phyloP scores from a whole-genome alignment of 345 rosid species.

The Acer campestre region DNA sequence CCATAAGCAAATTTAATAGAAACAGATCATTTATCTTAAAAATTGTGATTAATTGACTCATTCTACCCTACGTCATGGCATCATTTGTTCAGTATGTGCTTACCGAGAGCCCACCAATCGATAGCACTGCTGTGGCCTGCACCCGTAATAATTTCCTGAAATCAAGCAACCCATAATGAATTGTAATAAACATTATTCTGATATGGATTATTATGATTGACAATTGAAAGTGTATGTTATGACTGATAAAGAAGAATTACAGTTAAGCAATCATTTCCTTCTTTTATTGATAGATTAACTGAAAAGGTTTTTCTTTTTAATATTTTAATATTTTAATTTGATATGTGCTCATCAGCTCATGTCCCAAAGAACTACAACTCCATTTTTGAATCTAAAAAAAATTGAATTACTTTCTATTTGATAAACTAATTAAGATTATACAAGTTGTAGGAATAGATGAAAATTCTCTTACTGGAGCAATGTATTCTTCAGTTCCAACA shows the following conservation, averaged over 20 bases:
- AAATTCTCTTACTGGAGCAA: slow-evolving; percentile 77
- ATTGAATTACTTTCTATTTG: not conserved
- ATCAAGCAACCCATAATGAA: slow-evolving; percentile 19
- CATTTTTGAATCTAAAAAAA: slow-evolving; percentile 7
- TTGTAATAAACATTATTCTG: not conserved
- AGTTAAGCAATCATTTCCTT: not conserved
- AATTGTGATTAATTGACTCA: too few relatives aligned
- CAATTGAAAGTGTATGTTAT: not conserved
- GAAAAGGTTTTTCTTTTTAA: too few relatives aligned
- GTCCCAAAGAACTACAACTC: not conserved
- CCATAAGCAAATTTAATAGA: too few relatives aligned
- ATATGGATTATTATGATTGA: not conserved
- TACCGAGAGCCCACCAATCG: slow-evolving; percentile 99
- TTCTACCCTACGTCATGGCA: not conserved
- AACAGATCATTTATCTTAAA: too few relatives aligned
- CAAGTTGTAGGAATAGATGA: not conserved
- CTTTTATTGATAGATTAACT: too few relatives aligned
- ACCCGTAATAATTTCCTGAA: slow-evolving; percentile 94
- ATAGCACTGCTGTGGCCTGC: slow-evolving; percentile 87
- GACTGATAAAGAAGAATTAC: not conserved
- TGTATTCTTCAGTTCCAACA: slow-evolving; percentile 97
- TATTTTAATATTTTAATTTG: too few relatives aligned
- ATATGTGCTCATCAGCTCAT: too few relatives aligned
- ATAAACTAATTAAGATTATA: not conserved
- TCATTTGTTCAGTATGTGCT: slow-evolving; percentile 18